These are phyloP conservation scores for Carex scoparia DNA, from an alignment of 176 grass and related monocot genomes.

Conservation along the genomic window DNA sequence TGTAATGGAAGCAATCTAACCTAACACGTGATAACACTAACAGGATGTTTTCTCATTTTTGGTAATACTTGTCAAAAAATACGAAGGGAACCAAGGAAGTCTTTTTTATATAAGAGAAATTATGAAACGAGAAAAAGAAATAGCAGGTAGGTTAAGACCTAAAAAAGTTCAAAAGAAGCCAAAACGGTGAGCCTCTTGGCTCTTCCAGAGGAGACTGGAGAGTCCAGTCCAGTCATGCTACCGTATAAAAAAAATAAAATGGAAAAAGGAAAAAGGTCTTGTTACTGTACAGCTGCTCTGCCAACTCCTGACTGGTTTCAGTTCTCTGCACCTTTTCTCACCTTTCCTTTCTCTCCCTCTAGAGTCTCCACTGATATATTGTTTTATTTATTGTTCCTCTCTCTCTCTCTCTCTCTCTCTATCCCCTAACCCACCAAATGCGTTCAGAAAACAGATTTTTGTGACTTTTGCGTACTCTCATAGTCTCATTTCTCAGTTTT, in stretches of 20 bases:
- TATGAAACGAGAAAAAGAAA: background rate
- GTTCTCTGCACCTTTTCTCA: slow-evolving; percentile 18
- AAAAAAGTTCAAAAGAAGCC: background rate
- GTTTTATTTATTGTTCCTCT: slow-evolving; percentile 6
- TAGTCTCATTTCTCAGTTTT: slow-evolving; percentile 5
- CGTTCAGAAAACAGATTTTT: slow-evolving; percentile 8
- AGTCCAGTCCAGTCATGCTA: background rate
- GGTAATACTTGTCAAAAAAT: slow-evolving; percentile 8
- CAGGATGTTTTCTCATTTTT: background rate
- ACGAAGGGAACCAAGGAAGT: background rate
- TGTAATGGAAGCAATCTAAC: background rate
- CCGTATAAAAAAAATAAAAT: background rate
- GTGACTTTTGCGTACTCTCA: background rate
- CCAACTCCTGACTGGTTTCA: slow-evolving; percentile 27
- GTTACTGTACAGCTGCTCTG: slow-evolving; percentile 9
- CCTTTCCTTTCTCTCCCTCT: background rate
- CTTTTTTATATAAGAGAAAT: too few relatives aligned
- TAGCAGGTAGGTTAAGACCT: background rate
- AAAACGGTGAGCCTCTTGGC: background rate
- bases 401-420: background rate
- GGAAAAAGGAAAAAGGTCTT: background rate
- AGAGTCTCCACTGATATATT: slow-evolving; percentile 5
- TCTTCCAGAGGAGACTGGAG: background rate
- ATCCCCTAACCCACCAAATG: slow-evolving; percentile 7
- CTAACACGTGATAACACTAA: background rate